Conservation (phyloP, 164 flowering plant species). For the Sextonia rubra region DNA sequence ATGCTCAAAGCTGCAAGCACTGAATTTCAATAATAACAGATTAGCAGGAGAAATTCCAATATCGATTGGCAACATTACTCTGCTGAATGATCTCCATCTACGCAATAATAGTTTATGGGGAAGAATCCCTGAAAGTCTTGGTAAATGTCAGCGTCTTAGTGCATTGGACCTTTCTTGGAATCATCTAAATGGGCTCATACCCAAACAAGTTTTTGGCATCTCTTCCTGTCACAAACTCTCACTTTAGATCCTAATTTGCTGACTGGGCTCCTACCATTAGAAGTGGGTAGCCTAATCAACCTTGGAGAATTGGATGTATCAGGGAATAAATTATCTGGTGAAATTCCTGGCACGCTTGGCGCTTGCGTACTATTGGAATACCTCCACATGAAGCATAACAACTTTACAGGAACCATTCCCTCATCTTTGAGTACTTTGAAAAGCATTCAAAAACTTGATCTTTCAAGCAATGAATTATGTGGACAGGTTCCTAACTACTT, state of each 20-base stretch:
- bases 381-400: constrained; percentile 16
- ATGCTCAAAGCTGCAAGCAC: background rate
- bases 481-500: constrained; percentile 11
- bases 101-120: background rate
- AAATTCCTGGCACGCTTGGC: constrained; percentile 24
- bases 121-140: constrained; percentile 2
- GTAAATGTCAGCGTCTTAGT: background rate
- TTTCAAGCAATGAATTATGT: constrained; percentile 14
- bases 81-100: background rate
- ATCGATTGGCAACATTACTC: background rate
- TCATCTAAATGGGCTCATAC: constrained; percentile 9
- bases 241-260: constrained; percentile 37
- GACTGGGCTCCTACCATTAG: constrained; percentile 35
- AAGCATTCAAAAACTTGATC: constrained; percentile 9
- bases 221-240: constrained; percentile 5
- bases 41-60: background rate
- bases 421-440: background rate
- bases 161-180: background rate
- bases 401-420: constrained; percentile 29
- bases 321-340: constrained; percentile 25
- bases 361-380: constrained; percentile 15
- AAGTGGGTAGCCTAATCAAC: constrained; percentile 22
- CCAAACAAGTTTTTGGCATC: constrained; percentile 25
- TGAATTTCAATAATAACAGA: background rate
- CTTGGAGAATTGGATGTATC: constrained; percentile 12